These are phyloP conservation scores for Schizophyllum amplum DNA, from an alignment of 1,284 basidiomycete genomes.

Conservation along the genomic window DNA sequence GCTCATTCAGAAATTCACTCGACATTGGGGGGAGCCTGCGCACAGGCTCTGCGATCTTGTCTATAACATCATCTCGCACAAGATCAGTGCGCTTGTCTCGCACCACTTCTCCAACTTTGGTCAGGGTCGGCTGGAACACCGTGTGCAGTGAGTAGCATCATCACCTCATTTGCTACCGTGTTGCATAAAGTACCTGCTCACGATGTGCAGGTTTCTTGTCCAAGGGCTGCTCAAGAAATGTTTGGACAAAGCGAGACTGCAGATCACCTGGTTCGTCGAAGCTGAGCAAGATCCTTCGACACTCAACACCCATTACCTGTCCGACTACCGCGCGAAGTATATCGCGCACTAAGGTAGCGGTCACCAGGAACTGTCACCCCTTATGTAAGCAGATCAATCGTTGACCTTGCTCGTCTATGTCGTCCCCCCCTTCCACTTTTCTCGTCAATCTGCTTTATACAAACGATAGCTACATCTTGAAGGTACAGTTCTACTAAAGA, in stretches of 20 bases:
- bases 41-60: slow-evolving; percentile 39
- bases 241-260: slow-evolving; percentile 29
- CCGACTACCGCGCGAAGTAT: slow-evolving; percentile 51
- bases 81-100: slow-evolving; percentile 34
- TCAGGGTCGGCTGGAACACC: slow-evolving; percentile 33
- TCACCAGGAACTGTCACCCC: slow-evolving; percentile 29
- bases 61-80: slow-evolving; percentile 27
- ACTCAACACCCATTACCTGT: slow-evolving; percentile 50
- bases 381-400: too few species aligned
- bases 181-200: background rate
- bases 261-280: slow-evolving; percentile 41
- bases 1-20: slow-evolving; percentile 38
- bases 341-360: slow-evolving; percentile 37
- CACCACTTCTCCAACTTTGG: slow-evolving; percentile 45
- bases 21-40: slow-evolving; percentile 43
- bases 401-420: too few species aligned
- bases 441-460: too few species aligned
- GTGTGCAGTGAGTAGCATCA: slow-evolving; percentile 38
- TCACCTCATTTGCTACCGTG: too few species aligned
- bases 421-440: too few species aligned
- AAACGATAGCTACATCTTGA: too few species aligned
- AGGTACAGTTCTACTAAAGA: too few species aligned
- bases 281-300: slow-evolving; percentile 48
- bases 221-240: slow-evolving; percentile 38
- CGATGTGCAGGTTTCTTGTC: slow-evolving; percentile 31